Evolutionary conservation across 192 early-diverging fungal genomes (phyloP).

Genomic region (Ambispora gerdemannii): DNA sequence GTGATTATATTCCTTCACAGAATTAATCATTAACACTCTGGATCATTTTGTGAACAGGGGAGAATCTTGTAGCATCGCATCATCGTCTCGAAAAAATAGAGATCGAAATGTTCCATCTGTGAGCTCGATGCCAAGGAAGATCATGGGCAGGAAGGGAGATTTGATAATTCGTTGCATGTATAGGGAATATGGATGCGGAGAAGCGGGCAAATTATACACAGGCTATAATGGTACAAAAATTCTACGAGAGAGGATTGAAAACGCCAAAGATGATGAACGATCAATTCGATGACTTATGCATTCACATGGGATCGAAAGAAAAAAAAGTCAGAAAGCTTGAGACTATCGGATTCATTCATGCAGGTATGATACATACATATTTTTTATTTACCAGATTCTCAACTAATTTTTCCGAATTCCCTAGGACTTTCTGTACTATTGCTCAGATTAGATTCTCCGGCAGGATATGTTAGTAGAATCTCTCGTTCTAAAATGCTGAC

Average conservation of each 20-base stretch:
- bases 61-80: constrained; percentile 28
- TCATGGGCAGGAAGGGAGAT: constrained; percentile 29
- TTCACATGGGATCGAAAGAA: neutral
- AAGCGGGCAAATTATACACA: constrained; percentile 8
- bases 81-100: constrained; percentile 32
- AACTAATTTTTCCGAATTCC: constrained; percentile 10
- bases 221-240: constrained; percentile 23
- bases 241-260: constrained; percentile 20
- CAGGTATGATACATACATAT: constrained; percentile 19
- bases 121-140: constrained; percentile 28
- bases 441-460: constrained; percentile 23
- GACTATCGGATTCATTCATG: constrained; percentile 24
- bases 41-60: constrained; percentile 22
- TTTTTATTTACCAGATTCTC: constrained; percentile 6
- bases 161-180: constrained; percentile 20
- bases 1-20: neutral
- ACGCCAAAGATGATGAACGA: constrained; percentile 31
- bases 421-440: constrained; percentile 19
- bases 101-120: constrained; percentile 26
- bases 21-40: constrained; percentile 9
- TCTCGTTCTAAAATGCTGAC: constrained; percentile 12
- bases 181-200: constrained; percentile 23
- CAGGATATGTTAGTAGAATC: constrained; percentile 19
- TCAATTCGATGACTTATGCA: constrained; percentile 24
- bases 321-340: constrained; percentile 23